Evolutionary conservation across 257 asterid genomes (phyloP).

Genomic region (Cynanchum wilfordii): DNA sequence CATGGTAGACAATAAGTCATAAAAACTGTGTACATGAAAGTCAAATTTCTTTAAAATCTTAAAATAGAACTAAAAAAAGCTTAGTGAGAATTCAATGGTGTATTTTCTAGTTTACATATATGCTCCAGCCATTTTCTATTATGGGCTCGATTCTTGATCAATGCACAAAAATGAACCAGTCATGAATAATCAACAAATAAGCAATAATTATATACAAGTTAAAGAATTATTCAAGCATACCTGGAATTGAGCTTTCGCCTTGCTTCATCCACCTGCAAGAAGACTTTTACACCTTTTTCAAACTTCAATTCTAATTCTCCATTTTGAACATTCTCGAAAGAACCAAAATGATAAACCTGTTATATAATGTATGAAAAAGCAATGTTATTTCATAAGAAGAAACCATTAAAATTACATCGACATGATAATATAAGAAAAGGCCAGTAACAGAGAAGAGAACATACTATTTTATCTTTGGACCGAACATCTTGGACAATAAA

Average conservation of each 20-base stretch:
- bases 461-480: conserved; percentile 59
- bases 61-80: neutral
- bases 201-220: neutral
- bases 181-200: neutral
- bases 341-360: conserved; percentile 67
- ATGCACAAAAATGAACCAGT: neutral
- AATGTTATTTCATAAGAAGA: neutral
- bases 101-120: neutral
- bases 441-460: conserved; percentile 10
- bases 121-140: neutral
- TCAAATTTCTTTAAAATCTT: neutral
- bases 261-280: conserved; percentile 53
- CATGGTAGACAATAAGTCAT: neutral
- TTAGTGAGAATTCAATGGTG: neutral
- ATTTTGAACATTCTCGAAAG: conserved; percentile 36
- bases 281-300: conserved; percentile 45
- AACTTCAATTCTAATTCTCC: conserved; percentile 19
- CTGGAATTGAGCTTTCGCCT: conserved; percentile 60
- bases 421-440: neutral
- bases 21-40: neutral
- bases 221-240: conserved; percentile 22
- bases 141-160: neutral
- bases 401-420: neutral
- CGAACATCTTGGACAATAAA: conserved; percentile 74
- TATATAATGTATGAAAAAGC: neutral